Base-by-base conservation (phyloP, 129 eudicot species). In the Flaveria ramosissima region DNA sequence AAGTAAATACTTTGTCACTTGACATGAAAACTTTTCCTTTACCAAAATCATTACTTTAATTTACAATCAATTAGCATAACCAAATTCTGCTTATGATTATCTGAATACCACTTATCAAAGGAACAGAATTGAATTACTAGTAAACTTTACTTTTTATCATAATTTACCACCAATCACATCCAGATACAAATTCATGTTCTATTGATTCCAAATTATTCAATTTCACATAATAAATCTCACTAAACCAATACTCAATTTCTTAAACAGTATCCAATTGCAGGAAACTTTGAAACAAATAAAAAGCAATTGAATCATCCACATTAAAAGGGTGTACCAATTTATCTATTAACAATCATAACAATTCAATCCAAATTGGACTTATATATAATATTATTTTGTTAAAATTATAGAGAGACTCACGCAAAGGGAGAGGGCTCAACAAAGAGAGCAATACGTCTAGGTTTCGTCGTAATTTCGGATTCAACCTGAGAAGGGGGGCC, bases 371-470 rank as follows among this genome's bases (percentile, higher is more conserved):
- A 68, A 68, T 26, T 45, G 42, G 24, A 27, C 5, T 23, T 23
- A 57, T 23, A 75, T 20, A 26, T 56, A 16, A 1, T 55, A 5
- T 19, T 55, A 2, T 4, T 20, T 20, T 9, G 0, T 11, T 6
- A 14, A 14, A 15, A 30, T 27, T 7, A 4, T 24, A 72, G 50
- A 61, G 17, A 61, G 53, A 87, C 97, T 93, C 83, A 94, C 99
- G 99, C 86, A 80, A 94, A 94, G 1, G 99, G 99, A 75, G 99
- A 94, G 60, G 99, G 99, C 89, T 94, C 99, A 42, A 94, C 99
- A 84, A 94, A 94, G 63, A 94, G 85, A 81, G 89, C 99, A 86
- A 94, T 94, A 32, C 99, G 92, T 70, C 96, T 81, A 68, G 99
- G 99, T 82, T 66, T 83, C n/a, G 90, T 71, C 57, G 52, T 83